These are phyloP conservation scores for Colletotrichum neosansevieriae DNA, from an alignment of 2,329 filamentous ascomycete genomes.

Conservation along the genomic window DNA sequence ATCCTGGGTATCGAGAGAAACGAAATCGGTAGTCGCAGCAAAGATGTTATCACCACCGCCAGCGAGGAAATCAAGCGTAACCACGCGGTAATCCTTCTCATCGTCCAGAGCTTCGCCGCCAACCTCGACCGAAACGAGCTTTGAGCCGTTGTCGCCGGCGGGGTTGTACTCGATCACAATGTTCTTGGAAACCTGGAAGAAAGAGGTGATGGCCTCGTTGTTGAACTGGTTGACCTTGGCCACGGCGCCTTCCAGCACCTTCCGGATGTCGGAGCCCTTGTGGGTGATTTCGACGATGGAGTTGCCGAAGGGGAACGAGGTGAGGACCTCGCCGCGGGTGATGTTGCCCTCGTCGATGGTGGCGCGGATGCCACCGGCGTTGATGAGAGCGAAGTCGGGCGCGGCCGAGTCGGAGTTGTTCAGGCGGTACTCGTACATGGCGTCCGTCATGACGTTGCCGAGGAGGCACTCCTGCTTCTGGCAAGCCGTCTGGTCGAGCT, in stretches of 20 bases:
- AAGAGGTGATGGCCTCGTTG: slow-evolving; percentile 64
- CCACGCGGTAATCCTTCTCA: slow-evolving; percentile 64
- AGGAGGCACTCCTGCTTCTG: slow-evolving; percentile 69
- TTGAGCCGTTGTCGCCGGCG: slow-evolving; percentile 58
- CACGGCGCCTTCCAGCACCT: slow-evolving; percentile 70
- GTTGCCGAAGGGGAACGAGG: slow-evolving; percentile 75
- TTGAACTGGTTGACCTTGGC: slow-evolving; percentile 67
- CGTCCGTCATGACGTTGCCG: slow-evolving; percentile 67
- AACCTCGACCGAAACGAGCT: slow-evolving; percentile 66
- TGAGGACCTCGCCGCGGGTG: slow-evolving; percentile 73
- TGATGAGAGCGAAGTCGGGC: slow-evolving; percentile 70
- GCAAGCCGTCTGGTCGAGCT: slow-evolving; percentile 71
- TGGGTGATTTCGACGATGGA: slow-evolving; percentile 69
- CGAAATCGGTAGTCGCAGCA: slow-evolving; percentile 51
- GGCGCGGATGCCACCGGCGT: slow-evolving; percentile 73
- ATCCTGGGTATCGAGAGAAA: slow-evolving; percentile 64
- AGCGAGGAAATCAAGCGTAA: slow-evolving; percentile 73
- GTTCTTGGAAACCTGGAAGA: slow-evolving; percentile 70
- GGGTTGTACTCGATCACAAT: slow-evolving; percentile 70
- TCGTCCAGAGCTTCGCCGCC: slow-evolving; percentile 61
- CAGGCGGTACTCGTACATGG: slow-evolving; percentile 71
- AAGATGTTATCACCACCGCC: slow-evolving; percentile 74
- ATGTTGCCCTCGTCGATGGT: slow-evolving; percentile 71
- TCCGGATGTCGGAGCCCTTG: slow-evolving; percentile 66
- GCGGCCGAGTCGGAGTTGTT: slow-evolving; percentile 56